These are phyloP conservation scores for Lachnellula arida DNA, from an alignment of 2,329 filamentous ascomycete genomes.

Conservation along the genomic window DNA sequence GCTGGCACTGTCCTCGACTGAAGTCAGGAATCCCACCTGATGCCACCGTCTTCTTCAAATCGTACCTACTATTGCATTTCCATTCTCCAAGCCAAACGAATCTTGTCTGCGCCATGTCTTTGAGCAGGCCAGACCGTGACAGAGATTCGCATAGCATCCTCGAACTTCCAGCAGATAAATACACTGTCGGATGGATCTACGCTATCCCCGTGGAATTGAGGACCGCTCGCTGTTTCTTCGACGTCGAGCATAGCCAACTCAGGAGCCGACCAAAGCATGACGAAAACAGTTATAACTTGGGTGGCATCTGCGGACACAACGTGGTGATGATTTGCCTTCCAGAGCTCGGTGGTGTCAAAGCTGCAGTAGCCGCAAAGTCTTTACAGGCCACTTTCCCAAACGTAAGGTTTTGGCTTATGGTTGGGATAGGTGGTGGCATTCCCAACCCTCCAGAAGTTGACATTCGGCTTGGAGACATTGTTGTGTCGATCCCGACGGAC, in stretches of 20 bases:
- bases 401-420: constrained; percentile 14
- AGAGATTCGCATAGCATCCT: not conserved
- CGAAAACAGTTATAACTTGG: constrained; percentile 15
- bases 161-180: not conserved
- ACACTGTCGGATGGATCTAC: constrained; percentile 22
- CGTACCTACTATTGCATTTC: too few species aligned
- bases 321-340: constrained; percentile 19
- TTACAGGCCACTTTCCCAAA: constrained; percentile 14
- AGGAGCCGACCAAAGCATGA: constrained; percentile 8
- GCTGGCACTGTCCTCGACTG: too few species aligned
- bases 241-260: constrained; percentile 11
- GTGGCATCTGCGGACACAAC: constrained; percentile 16
- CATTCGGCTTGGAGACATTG: constrained; percentile 12
- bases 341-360: constrained; percentile 4
- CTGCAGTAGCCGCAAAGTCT: constrained; percentile 12
- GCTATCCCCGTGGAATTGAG: constrained; percentile 16
- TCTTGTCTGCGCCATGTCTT: too few species aligned
- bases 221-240: constrained; percentile 17
- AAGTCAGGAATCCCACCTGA: too few species aligned
- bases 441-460: not conserved
- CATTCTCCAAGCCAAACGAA: too few species aligned
- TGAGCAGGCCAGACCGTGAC: too few species aligned
- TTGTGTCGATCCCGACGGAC: constrained; percentile 16
- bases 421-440: constrained; percentile 14
- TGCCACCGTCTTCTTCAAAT: too few species aligned